A percentile compares a stretch with the other conserved stretches of the same genome.
phyloP scores from a whole-genome alignment of 2,329 filamentous ascomycete genomes.

The Ophiostoma piceae region DNA sequence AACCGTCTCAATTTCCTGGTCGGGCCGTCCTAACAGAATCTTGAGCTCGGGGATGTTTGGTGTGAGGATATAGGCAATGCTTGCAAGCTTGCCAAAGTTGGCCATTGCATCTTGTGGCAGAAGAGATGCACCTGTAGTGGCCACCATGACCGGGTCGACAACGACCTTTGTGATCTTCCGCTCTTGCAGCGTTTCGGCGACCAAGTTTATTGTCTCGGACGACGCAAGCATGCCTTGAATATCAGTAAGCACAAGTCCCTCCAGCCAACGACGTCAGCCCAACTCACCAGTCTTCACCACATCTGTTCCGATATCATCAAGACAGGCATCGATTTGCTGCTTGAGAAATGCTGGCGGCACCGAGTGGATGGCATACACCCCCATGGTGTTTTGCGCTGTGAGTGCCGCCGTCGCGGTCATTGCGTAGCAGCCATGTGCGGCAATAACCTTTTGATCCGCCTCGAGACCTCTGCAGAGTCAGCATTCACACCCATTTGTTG shows the following conservation, averaged over 20 bases:
- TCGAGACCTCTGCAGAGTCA: conserved; percentile 67
- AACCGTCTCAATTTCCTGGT: conserved; percentile 46
- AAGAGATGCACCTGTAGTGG: conserved; percentile 69
- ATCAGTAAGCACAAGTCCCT: not conserved
- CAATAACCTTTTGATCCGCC: conserved; percentile 91
- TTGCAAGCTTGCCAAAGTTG: conserved; percentile 58
- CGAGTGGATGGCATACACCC: conserved; percentile 74
- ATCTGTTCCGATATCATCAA: conserved; percentile 80
- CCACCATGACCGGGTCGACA: conserved; percentile 90
- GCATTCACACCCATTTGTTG: not conserved
- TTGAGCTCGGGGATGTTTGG: conserved; percentile 73
- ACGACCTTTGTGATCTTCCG: conserved; percentile 57
- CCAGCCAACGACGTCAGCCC: not conserved
- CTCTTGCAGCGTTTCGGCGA: conserved; percentile 58
- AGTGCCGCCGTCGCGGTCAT: conserved; percentile 94
- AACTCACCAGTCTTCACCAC: conserved; percentile 81
- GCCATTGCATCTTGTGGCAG: conserved; percentile 60
- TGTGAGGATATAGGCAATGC: conserved; percentile 63
- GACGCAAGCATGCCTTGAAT: conserved; percentile 73
- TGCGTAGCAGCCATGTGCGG: conserved; percentile 87
- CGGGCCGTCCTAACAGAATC: conserved; percentile 51
- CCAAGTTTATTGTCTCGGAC: conserved; percentile 60
- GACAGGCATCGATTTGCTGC: conserved; percentile 78
- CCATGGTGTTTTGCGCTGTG: conserved; percentile 91
- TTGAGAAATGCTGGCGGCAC: conserved; percentile 72